These are phyloP conservation scores for Aspergillus sp. DNA, from an alignment of 2,329 filamentous ascomycete genomes.

Conservation along the genomic window DNA sequence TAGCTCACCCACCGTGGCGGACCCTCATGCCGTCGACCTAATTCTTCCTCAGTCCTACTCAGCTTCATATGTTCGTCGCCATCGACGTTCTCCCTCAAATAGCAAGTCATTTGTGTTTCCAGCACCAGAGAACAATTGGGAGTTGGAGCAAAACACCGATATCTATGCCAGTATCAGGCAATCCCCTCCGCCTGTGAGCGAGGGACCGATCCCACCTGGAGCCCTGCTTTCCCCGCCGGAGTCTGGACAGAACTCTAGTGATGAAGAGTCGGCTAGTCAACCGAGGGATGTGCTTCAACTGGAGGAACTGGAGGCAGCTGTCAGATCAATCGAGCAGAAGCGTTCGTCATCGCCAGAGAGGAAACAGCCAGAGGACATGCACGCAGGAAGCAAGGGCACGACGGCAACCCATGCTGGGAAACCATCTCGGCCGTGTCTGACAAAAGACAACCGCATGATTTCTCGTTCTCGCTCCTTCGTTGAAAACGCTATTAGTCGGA, in stretches of 20 bases:
- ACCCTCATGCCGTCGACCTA: constrained; percentile 41
- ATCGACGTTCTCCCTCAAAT: constrained; percentile 62
- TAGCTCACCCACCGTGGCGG: constrained; percentile 22
- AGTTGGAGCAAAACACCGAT: constrained; percentile 34
- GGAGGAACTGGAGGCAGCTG: constrained; percentile 76
- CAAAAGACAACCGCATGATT: constrained; percentile 63
- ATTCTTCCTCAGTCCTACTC: constrained; percentile 61
- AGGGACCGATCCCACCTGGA: constrained; percentile 76
- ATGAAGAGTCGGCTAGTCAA: constrained; percentile 64
- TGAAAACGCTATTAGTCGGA: constrained; percentile 56
- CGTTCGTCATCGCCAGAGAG: constrained; percentile 37
- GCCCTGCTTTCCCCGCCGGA: constrained; percentile 92
- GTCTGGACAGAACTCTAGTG: constrained; percentile 77
- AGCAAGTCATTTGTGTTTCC: constrained; percentile 39
- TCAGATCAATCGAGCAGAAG: constrained; percentile 71
- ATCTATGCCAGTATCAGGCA: constrained; percentile 71
- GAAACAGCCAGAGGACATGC: constrained; percentile 23
- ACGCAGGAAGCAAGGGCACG: constrained; percentile 37
- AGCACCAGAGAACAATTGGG: constrained; percentile 32
- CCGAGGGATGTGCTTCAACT: constrained; percentile 52
- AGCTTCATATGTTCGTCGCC: constrained; percentile 64
- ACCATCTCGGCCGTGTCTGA: constrained; percentile 48
- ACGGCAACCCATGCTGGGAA: constrained; percentile 26
- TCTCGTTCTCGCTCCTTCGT: constrained; percentile 65
- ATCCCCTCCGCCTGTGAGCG: constrained; percentile 80